Conservation (phyloP, 768 basidiomycete genomes). For the Pluteus cervinus region DNA sequence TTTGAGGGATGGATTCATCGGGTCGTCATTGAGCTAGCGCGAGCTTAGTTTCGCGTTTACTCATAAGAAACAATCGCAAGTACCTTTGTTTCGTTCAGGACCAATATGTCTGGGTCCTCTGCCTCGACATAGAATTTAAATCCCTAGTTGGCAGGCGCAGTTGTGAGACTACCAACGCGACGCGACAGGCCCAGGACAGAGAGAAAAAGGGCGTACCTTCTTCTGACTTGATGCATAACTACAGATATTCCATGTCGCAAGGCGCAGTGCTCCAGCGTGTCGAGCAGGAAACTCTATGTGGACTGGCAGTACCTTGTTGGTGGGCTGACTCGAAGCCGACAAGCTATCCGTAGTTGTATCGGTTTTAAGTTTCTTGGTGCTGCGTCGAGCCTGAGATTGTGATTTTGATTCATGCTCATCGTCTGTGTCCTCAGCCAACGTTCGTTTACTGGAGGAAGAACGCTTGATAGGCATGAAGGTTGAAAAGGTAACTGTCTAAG, state of each 20-base stretch:
- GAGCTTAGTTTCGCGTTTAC: constrained; percentile 2
- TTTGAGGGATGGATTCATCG: constrained; percentile 52
- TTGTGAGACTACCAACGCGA: too few relatives aligned
- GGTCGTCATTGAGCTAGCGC: constrained; percentile 62
- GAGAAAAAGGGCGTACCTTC: constrained; percentile 43
- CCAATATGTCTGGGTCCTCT: constrained; percentile 79
- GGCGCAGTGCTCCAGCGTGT: constrained; percentile 37
- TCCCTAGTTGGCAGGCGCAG: constrained; percentile 38
- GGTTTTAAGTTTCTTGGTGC: constrained; percentile 5
- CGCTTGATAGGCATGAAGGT: too few relatives aligned
- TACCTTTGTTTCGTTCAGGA: constrained; percentile 86
- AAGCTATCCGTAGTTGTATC: constrained; percentile 2
- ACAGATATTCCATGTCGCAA: constrained; percentile 78
- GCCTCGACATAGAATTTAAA: constrained; percentile 80
- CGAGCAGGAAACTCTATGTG: constrained; percentile 52
- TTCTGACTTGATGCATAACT: constrained; percentile 70
- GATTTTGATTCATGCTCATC: too few relatives aligned
- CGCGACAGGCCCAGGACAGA: too few relatives aligned
- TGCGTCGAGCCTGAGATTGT: too few relatives aligned
- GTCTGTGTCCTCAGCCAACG: too few relatives aligned
- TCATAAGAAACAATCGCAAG: constrained; percentile 3
- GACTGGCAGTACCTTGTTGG: constrained; percentile 67
- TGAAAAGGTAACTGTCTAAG: too few relatives aligned
- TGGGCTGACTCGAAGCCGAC: constrained; percentile 52
- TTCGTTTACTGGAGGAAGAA: too few relatives aligned